Base-by-base conservation (phyloP, 2,329 filamentous ascomycete species). In the Botrytis deweyae region DNA sequence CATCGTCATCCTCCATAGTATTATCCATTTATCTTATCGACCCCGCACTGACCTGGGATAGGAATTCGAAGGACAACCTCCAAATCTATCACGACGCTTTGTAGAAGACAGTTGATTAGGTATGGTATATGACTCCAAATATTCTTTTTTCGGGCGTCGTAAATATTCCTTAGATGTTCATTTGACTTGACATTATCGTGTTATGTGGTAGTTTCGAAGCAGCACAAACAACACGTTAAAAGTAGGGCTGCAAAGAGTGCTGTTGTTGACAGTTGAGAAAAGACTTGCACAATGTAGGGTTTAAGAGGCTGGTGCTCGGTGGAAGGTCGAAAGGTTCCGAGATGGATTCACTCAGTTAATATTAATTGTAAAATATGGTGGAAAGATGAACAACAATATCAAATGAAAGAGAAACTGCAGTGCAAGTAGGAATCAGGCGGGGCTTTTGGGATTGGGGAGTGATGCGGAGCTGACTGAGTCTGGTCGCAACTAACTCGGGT, bases 11-110 rank as follows among this genome's bases (percentile, higher is more conserved):
- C 22, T 69, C 64, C 64, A 69, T 72, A 36, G 64, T 69, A 38
- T 55, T 46, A 61, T 44, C 46, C 40, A 68, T 55, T 12, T 58
- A 38, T 66, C 70, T 72, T 72, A 72, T 72, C 64, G 38, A 69
- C 64, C 63, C 71, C 71, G 64, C 71, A 72, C 71, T 72, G 71
- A 62, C 42, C 22, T 52, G 52, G 42, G 52, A 67, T 40, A 10
- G 33, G 42, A 68, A 69, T 7, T 69, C 71, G 25, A 62, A 46
- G 38, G 22, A 22, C 25, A 52, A 62, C 38, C 49, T 49, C 52
- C 42, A 40, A 61, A 49, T 61, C 25, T 33, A 40, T 38, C 38
- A 42, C 16, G 49, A 68, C 36, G 25, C 29, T 38, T 68, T 9
- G 65, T 42, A 33, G 40, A 58, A 38, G 40, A 33, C n/a, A 22